phyloP scores from a whole-genome alignment of 345 rosid genomes.

The Sonneratia alba region DNA sequence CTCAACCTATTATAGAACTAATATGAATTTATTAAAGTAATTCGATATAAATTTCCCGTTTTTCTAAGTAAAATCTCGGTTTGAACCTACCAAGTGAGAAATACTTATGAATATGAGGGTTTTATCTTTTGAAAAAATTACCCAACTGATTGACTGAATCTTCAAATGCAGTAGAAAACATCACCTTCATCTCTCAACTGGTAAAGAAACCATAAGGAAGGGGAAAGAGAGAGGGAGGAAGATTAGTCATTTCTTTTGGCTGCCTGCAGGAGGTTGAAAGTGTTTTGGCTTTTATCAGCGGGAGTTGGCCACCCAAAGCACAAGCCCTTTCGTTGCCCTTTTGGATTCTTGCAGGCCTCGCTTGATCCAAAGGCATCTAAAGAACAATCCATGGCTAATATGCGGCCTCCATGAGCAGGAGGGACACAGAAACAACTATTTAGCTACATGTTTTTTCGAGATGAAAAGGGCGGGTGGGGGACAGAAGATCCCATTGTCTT shows the following conservation, averaged over 20 bases:
- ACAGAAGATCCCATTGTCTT: slow-evolving; percentile 8
- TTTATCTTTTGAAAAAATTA: no score
- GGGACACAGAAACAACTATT: slow-evolving; percentile 10
- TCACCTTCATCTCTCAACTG: background rate
- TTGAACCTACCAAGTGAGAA: no score
- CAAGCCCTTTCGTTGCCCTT: slow-evolving; percentile 10
- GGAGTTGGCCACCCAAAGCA: slow-evolving; percentile 28
- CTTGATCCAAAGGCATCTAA: slow-evolving; percentile 36
- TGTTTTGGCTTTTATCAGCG: slow-evolving; percentile 24
- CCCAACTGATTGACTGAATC: no score
- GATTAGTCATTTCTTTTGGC: background rate
- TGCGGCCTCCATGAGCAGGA: background rate
- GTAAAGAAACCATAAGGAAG: background rate
- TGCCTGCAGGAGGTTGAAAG: slow-evolving; percentile 13
- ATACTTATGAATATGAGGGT: no score
- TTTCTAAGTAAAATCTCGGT: no score
- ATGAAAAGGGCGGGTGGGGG: slow-evolving; percentile 13
- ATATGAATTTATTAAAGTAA: no score
- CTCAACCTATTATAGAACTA: background rate
- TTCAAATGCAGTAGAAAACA: background rate
- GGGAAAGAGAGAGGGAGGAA: background rate
- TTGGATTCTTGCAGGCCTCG: slow-evolving; percentile 33
- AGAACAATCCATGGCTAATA: slow-evolving; percentile 11
- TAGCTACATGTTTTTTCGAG: slow-evolving; percentile 2
- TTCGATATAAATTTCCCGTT: no score